Conservation (phyloP, 148 eudicot species). For the Rhododendron griersonianum region DNA sequence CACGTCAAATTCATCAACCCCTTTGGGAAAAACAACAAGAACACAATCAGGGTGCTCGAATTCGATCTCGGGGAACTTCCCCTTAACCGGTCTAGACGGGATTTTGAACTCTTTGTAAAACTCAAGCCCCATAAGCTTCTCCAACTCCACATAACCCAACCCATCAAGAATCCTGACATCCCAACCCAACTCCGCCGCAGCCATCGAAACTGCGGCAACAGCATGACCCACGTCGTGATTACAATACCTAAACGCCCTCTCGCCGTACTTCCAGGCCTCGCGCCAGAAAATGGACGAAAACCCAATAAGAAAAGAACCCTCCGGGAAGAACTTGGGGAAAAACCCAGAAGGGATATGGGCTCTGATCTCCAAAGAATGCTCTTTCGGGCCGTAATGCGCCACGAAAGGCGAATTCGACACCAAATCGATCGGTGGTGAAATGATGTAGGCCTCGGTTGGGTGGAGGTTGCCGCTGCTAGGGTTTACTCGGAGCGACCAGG, state of each 20-base stretch:
- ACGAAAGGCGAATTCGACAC: constrained; percentile 49
- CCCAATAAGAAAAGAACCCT: constrained; percentile 66
- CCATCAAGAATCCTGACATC: constrained; percentile 92
- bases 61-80: constrained; percentile 69
- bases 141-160: constrained; percentile 60
- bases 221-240: constrained; percentile 97
- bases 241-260: constrained; percentile 91
- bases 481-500: constrained; percentile 88
- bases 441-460: constrained; percentile 85
- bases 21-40: constrained; percentile 58
- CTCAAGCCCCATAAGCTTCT: constrained; percentile 66
- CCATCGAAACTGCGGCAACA: constrained; percentile 67
- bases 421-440: constrained; percentile 55
- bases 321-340: constrained; percentile 37
- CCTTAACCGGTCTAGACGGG: constrained; percentile 67
- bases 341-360: constrained; percentile 49
- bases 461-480: constrained; percentile 94
- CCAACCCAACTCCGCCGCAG: constrained; percentile 87
- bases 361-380: constrained; percentile 79
- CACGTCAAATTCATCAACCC: constrained; percentile 37
- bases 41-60: constrained; percentile 93
- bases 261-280: constrained; percentile 97
- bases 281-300: constrained; percentile 86
- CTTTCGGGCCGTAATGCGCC: constrained; percentile 87
- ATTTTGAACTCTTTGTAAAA: constrained; percentile 28